phyloP scores from a whole-genome alignment of 305 asterid species.

The Fraxinus paxiana region DNA sequence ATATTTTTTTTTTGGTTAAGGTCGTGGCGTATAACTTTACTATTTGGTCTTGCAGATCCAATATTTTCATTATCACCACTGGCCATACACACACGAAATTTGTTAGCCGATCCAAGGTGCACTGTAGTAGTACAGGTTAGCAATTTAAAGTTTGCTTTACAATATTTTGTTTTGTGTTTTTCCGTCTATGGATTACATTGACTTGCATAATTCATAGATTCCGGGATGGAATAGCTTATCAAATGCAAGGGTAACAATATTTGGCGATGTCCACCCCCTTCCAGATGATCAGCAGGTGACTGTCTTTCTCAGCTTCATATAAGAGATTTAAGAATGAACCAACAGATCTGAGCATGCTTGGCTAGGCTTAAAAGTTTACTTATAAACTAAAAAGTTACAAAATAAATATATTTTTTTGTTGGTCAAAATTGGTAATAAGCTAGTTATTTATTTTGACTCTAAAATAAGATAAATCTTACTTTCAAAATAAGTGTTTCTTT shows the following conservation, averaged over 20 bases:
- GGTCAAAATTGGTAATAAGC: not conserved
- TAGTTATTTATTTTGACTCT: not conserved
- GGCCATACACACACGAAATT: constrained; percentile 97
- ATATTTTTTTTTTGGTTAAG: not conserved
- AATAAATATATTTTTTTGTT: not conserved
- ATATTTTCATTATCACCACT: constrained; percentile 85
- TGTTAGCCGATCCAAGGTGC: constrained; percentile 89
- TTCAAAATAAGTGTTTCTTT: not conserved
- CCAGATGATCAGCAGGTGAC: constrained; percentile 86
- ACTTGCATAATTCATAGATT: constrained; percentile 41
- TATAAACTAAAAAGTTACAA: not conserved
- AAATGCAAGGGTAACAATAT: constrained; percentile 91
- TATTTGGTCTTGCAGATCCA: constrained; percentile 55
- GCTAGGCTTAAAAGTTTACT: not conserved
- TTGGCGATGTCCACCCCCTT: constrained; percentile 90
- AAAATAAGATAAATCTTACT: not conserved
- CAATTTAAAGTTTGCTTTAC: constrained; percentile 9
- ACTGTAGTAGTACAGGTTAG: constrained; percentile 88
- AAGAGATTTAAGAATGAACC: not conserved
- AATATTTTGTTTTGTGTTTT: constrained; percentile 9
- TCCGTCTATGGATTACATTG: constrained; percentile 17
- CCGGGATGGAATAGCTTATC: constrained; percentile 99
- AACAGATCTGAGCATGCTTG: not conserved
- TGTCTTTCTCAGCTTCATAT: constrained; percentile 16
- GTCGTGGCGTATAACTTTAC: not conserved